Evolutionary conservation across 371 early-diverging fungal genomes (phyloP).

Genomic region (Fennellomyces sp.): DNA sequence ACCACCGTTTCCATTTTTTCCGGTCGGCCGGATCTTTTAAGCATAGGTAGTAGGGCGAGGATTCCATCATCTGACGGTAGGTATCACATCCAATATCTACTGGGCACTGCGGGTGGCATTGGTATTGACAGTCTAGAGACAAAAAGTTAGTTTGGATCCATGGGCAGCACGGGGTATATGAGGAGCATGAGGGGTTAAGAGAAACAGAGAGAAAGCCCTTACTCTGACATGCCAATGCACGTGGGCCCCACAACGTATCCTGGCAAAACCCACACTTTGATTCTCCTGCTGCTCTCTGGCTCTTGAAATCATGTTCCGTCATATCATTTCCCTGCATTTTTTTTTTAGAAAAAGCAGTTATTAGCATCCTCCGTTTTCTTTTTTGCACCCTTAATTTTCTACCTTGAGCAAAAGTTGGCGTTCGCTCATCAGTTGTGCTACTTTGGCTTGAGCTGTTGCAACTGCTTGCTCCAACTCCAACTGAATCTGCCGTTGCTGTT

Average conservation of each 20-base stretch:
- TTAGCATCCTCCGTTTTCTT: neutral
- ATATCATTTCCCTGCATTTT: neutral
- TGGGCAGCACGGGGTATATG: too few species aligned
- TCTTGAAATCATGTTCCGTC: conserved; percentile 1
- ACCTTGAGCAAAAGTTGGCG: conserved; percentile 1
- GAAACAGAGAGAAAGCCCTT: neutral
- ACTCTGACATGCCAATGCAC: conserved; percentile 9
- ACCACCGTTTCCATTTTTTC: conserved; percentile 3
- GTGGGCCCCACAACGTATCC: conserved; percentile 10
- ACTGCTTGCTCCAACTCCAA: conserved; percentile 5
- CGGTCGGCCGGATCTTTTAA: neutral
- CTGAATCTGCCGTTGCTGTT: conserved; percentile 6
- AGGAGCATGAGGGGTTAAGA: too few species aligned
- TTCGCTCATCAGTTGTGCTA: neutral
- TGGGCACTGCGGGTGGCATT: conserved; percentile 4
- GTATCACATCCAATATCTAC: conserved; percentile 1
- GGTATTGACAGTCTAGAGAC: conserved; percentile 11
- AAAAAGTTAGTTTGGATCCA: too few species aligned
- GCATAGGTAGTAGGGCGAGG: neutral
- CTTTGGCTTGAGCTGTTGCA: neutral
- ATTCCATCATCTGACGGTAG: conserved; percentile 2
- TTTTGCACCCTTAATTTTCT: neutral
- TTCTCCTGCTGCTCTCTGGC: conserved; percentile 1
- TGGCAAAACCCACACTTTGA: conserved; percentile 6
- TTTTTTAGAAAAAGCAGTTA: neutral